Evolutionary conservation across 2,329 filamentous ascomycete species (phyloP), one percentile per base, ranked within the genome.

Genomic region (Xylaria arbuscula): DNA sequence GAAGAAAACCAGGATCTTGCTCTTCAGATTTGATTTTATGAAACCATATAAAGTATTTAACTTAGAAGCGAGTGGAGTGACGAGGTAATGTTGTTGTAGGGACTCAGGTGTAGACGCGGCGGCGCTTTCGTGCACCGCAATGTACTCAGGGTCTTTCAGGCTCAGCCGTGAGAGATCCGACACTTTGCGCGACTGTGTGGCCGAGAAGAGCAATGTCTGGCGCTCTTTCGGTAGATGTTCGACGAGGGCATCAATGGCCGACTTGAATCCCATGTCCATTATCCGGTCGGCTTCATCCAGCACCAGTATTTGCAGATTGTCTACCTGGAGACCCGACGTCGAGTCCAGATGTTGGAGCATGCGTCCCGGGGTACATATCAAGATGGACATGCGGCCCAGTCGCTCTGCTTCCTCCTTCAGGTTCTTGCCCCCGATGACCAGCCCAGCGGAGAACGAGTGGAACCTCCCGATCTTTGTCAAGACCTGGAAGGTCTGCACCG

Each of bases 281-380:
- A 98, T 98, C 47, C 96, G 89, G 80, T 99, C 96, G 2, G 96
- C 96, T 80, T 99, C 96, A 76, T 99, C 96, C 65, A 99, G 84
- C 0, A 99, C 94, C 59, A 99, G 83, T 79, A 99, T 92, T 81
- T 97, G 93, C 71, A 99, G 80, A 78, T 97, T 96, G 78, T 96
- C 92, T 71, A 95, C 92, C 72, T 95, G 93, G 77, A 99, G 92
- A 19, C 91, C 90, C 0, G 93, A 93, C 0, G 95, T 98, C 83
- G 98, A 94, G 76, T 97, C 95, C 76, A 99, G 85, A 80, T 99
- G 96, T 81, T 99, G 96, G 74, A 98, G 83, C 87, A 99, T 97
- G 42, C 96, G 89, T 1, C 96, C 96, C 0, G 96, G 96, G 1
- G 96, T 99, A 76, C 94, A 97, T 10, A 99, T 93, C 32, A 99